Evolutionary conservation across 2,329 filamentous ascomycete species (phyloP).

Genomic region (Nemania serpens): DNA sequence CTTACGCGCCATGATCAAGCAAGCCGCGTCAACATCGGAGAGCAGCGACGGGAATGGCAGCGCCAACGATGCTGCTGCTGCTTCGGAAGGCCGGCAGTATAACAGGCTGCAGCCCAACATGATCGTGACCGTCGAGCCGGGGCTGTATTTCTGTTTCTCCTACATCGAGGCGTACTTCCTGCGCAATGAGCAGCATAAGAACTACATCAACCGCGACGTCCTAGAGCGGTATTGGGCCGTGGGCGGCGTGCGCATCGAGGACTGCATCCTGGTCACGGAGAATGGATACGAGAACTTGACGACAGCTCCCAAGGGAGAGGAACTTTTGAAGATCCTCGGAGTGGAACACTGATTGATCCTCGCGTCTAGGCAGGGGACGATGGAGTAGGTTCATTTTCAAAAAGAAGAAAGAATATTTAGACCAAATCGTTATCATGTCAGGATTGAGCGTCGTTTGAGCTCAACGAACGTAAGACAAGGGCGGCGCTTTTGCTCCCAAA

Average conservation of each 20-base stretch:
- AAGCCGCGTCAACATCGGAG: conserved; percentile 18
- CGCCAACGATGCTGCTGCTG: background rate
- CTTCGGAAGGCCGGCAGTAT: background rate
- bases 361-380: background rate
- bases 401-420: too few relatives aligned
- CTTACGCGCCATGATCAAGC: conserved; percentile 40
- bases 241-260: conserved; percentile 91
- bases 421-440: too few relatives aligned
- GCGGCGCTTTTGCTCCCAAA: too few relatives aligned
- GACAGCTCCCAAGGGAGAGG: conserved; percentile 74
- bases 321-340: conserved; percentile 62
- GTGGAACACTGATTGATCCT: conserved; percentile 3
- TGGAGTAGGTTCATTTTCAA: too few relatives aligned
- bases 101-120: conserved; percentile 61
- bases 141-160: conserved; percentile 75
- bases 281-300: conserved; percentile 84
- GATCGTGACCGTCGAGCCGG: conserved; percentile 80
- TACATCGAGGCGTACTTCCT: conserved; percentile 74
- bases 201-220: conserved; percentile 67
- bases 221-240: conserved; percentile 75
- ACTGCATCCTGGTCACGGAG: conserved; percentile 81
- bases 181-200: conserved; percentile 59
- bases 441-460: too few relatives aligned
- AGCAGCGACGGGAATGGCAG: conserved; percentile 1
- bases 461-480: too few relatives aligned